A percentile compares a stretch with the other conserved stretches of the same genome.
phyloP scores from a whole-genome alignment of 2,329 filamentous ascomycete genomes.

The Ilyonectria sp. region DNA sequence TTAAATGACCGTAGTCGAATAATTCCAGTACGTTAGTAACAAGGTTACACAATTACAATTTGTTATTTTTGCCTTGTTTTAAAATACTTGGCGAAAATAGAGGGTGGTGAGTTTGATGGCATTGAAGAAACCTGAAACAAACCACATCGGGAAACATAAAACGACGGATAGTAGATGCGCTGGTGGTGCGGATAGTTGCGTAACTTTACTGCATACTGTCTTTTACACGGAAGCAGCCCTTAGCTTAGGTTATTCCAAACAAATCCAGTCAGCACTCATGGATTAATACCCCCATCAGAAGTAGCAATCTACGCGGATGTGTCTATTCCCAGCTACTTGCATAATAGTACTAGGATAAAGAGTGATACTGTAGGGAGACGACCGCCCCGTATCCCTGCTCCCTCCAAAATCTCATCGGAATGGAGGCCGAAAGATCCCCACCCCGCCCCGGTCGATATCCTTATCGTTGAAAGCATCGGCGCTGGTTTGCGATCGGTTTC shows the following conservation, averaged over 20 bases:
- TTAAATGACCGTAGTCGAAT: not conserved
- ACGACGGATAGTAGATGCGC: too few relatives aligned
- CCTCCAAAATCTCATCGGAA: not conserved
- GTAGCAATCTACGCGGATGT: not conserved
- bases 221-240: too few relatives aligned
- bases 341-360: not conserved
- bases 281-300: too few relatives aligned
- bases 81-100: too few relatives aligned
- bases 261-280: not conserved
- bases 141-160: too few relatives aligned
- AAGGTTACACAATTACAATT: too few relatives aligned
- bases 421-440: not conserved
- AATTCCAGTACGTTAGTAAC: not conserved
- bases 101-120: too few relatives aligned
- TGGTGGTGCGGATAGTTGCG: too few relatives aligned
- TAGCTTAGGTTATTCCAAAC: too few relatives aligned
- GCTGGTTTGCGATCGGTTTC: not conserved
- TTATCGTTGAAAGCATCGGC: not conserved
- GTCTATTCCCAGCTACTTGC: not conserved
- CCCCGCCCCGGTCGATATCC: not conserved
- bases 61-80: too few relatives aligned
- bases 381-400: not conserved
- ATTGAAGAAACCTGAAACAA: too few relatives aligned
- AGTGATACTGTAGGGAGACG: not conserved
- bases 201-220: too few relatives aligned